These are phyloP conservation scores for Mucor indicus DNA, from an alignment of 371 early-diverging fungal species.

Conservation along the genomic window DNA sequence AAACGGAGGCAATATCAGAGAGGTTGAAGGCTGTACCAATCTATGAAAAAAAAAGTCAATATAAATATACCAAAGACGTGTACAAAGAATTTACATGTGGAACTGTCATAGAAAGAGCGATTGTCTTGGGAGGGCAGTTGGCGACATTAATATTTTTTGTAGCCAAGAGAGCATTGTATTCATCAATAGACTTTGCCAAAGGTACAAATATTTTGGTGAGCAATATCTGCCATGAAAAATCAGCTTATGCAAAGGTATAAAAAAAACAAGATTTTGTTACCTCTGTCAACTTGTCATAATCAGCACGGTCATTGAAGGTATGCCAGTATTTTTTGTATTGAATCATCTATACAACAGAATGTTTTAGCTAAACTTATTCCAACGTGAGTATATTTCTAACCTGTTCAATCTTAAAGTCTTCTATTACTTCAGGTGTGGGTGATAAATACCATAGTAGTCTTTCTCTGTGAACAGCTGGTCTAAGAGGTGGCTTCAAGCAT, in stretches of 20 bases:
- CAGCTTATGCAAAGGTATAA: neutral
- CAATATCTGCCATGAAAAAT: slow-evolving; percentile 59
- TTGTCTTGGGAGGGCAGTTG: neutral
- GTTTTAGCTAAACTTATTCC: neutral
- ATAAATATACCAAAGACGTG: too few relatives aligned
- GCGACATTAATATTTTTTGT: neutral
- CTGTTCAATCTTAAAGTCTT: slow-evolving; percentile 22
- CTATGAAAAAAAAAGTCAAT: neutral
- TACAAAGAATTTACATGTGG: too few relatives aligned
- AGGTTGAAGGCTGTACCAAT: slow-evolving; percentile 7
- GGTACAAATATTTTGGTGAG: slow-evolving; percentile 70
- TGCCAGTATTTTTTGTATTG: slow-evolving; percentile 13
- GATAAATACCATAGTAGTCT: slow-evolving; percentile 16
- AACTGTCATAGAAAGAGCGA: slow-evolving; percentile 1
- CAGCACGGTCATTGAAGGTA: slow-evolving; percentile 11
- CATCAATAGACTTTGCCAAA: slow-evolving; percentile 57
- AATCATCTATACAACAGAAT: slow-evolving; percentile 4
- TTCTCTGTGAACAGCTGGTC: slow-evolving; percentile 6
- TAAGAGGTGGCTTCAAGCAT: slow-evolving; percentile 9
- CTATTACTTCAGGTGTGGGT: slow-evolving; percentile 9
- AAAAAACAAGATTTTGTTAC: neutral
- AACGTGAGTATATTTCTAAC: neutral
- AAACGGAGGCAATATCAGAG: slow-evolving; percentile 4
- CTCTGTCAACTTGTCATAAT: slow-evolving; percentile 11
- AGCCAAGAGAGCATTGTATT: slow-evolving; percentile 20